These are phyloP conservation scores for Zea mays DNA, from an alignment of 176 grass and related monocot species.

Conservation along the genomic window Zm-B73-REFERENCE-NAM-5.0 NC_050097.1:221831001-221831500, in stretches of 20 bases:
- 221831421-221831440: too few species aligned
- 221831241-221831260: conserved; percentile 69
- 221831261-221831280: conserved; percentile 50
- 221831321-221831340: conserved; percentile 22
- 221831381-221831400: too few species aligned
- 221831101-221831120: conserved; percentile 24
- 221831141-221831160: conserved; percentile 26
- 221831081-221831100: conserved; percentile 53
- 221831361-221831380: too few species aligned
- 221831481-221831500: too few species aligned
- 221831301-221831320: conserved; percentile 39
- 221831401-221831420: too few species aligned
- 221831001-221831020: conserved; percentile 96
- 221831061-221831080: conserved; percentile 47
- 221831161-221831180: conserved; percentile 22
- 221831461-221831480: too few species aligned
- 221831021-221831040: conserved; percentile 90
- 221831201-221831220: conserved; percentile 66
- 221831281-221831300: conserved; percentile 49
- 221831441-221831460: too few species aligned
- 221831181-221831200: conserved; percentile 35
- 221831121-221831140: conserved; percentile 10
- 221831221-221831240: conserved; percentile 71
- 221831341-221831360: too few species aligned
- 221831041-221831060: conserved; percentile 81